phyloP scores from a whole-genome alignment of 2,329 filamentous ascomycete genomes.

The Pyrenophora teres region DNA sequence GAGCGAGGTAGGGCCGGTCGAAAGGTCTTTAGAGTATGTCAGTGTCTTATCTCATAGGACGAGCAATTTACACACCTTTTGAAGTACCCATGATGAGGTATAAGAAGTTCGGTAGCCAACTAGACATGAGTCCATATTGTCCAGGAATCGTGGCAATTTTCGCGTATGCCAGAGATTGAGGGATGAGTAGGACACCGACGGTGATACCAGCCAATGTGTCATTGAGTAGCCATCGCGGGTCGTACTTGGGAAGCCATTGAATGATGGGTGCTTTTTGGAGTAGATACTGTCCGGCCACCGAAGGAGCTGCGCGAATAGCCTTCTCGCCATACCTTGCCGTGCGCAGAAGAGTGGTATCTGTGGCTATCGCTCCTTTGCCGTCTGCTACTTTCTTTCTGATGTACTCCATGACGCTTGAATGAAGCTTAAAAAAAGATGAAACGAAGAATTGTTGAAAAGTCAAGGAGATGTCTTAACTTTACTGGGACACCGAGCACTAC shows the following conservation, averaged over 20 bases:
- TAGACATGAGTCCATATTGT: constrained; percentile 82
- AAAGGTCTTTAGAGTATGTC: constrained; percentile 60
- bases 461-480: background rate
- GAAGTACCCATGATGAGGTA: constrained; percentile 93
- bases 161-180: constrained; percentile 97
- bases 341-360: constrained; percentile 37
- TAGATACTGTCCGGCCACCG: constrained; percentile 60
- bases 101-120: constrained; percentile 93
- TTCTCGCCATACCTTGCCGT: constrained; percentile 37
- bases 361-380: constrained; percentile 24
- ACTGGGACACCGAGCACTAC: background rate
- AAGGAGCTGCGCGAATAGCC: constrained; percentile 53
- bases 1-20: constrained; percentile 67
- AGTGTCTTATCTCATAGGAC: constrained; percentile 40
- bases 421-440: background rate
- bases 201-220: constrained; percentile 69
- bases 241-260: constrained; percentile 67
- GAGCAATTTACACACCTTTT: constrained; percentile 21
- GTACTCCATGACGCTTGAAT: constrained; percentile 27
- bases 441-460: background rate
- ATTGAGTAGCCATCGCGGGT: constrained; percentile 64
- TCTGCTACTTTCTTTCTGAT: constrained; percentile 21
- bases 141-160: constrained; percentile 87
- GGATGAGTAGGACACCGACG: constrained; percentile 79
- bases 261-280: constrained; percentile 65